Evolutionary conservation across 73 alveolate genomes (phyloP).

Genomic region (Paramecium sonneborni): DNA sequence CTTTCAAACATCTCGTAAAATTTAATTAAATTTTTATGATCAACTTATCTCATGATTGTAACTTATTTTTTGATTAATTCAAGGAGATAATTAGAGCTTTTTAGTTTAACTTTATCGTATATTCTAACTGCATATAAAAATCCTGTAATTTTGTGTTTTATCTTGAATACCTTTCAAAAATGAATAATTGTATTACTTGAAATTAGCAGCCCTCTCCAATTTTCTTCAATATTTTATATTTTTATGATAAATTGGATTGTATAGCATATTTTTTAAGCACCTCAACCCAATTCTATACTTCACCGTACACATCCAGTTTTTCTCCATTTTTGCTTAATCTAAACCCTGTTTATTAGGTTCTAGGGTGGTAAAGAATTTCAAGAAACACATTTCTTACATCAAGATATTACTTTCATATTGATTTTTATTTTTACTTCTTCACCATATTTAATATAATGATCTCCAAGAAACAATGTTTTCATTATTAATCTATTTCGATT

Average conservation of each 20-base stretch:
- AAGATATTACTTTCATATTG: neutral
- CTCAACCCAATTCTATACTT: neutral
- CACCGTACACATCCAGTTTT: slow-evolving; percentile 32
- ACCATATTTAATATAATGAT: neutral
- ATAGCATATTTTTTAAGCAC: neutral
- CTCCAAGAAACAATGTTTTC: neutral
- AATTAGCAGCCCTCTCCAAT: slow-evolving; percentile 57
- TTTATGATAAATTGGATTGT: neutral
- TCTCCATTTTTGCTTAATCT: neutral
- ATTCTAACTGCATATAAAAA: neutral
- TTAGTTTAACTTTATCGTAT: neutral
- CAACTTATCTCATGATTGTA: slow-evolving; percentile 58
- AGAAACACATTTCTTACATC: neutral
- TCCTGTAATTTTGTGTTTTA: neutral
- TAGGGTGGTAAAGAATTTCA: neutral
- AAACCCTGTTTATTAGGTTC: neutral
- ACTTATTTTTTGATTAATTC: slow-evolving; percentile 19
- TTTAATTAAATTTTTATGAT: slow-evolving; percentile 70
- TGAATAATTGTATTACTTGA: neutral
- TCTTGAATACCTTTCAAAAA: neutral
- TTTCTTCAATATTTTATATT: slow-evolving; percentile 66
- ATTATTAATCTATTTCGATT: neutral
- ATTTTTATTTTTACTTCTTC: neutral
- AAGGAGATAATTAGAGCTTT: neutral
- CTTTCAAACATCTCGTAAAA: slow-evolving; percentile 73